Percentiles rank a stretch among this genome's conserved stretches.
phyloP scores from a whole-genome alignment of 1,139 yeast species.

The Debaryomyces fabryi region DNA sequence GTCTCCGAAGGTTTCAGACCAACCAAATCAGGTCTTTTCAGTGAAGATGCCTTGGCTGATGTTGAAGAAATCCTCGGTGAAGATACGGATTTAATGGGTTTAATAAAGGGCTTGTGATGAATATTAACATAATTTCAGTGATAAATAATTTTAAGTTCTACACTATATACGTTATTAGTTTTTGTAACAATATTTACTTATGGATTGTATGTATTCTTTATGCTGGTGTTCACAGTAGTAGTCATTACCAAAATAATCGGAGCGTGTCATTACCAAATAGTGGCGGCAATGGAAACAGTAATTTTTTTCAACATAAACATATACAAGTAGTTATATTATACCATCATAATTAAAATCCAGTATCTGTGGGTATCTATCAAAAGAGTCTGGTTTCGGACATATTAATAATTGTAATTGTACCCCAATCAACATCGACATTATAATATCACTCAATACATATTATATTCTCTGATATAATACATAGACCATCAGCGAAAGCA shows the following conservation, averaged over 20 bases:
- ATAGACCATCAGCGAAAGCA: constrained; percentile 4
- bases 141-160: not conserved
- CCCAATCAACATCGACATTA: constrained; percentile 1
- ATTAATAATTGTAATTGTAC: not conserved
- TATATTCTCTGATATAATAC: constrained; percentile 8
- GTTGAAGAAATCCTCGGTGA: constrained; percentile 64
- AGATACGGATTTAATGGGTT: constrained; percentile 49
- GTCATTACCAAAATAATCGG: not conserved
- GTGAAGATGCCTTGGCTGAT: constrained; percentile 70
- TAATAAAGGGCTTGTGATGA: constrained; percentile 41
- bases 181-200: not conserved
- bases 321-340: too few species aligned
- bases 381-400: constrained; percentile 1
- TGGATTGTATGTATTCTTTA: too few species aligned
- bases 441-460: constrained; percentile 1
- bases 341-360: not conserved
- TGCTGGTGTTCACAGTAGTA: too few species aligned
- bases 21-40: constrained; percentile 73
- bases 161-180: not conserved
- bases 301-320: constrained; percentile 1
- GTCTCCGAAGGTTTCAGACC: constrained; percentile 74
- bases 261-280: not conserved
- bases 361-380: not conserved
- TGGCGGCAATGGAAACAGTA: not conserved
- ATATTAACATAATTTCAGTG: not conserved